Evolutionary conservation across 306 rosid genomes (phyloP), one percentile per base, ranked within the genome.

Genomic region (Cucurbita moschata): DNA sequence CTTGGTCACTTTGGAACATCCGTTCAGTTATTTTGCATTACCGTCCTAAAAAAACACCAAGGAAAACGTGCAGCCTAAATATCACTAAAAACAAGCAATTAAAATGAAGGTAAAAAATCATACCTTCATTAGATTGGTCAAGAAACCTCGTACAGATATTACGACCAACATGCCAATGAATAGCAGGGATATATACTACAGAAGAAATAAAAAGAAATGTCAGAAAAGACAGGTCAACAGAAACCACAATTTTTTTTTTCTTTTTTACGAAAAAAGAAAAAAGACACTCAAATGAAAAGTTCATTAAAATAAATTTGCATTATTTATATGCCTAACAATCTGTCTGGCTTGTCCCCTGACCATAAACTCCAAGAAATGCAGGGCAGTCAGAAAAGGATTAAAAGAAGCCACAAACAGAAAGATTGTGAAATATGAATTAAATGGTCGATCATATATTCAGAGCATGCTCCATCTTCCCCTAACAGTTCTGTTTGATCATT

Each of bases 101-200:
- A 68, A 68, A 68, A 44, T 67, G 57, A 46, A 68, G 14, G 14
- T 15, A 15, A 30, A 50, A 51, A 57, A 6, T 21, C 52, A 23
- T 89, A 94, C 99, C 99, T 94, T 94, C 99, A 91, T 94, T 54
- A 94, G 86, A 85, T 94, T 94, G 77, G 97, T 87, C 83, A 94
- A 79, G 85, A 94, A 94, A 67, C 99, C 99, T 60, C 96, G 96
- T 68, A 94, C 95, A 14, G 99, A 94, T 81, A 89, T 91, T 50
- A 86, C 99, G 39, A 94, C 82, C 91, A 94, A 79, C 89, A 94
- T 83, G 83, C 99, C 97, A 0, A 94, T 94, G 86, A 94, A 94
- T 71, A 89, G 78, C 70, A 91, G 86, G 76, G 99, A 94, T 68
- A 91, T 91, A 78, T 94, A 91, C 99, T 94, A 93, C 69, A 86